Evolutionary conservation across 2,329 filamentous ascomycete species (phyloP).

Genomic region (Aureobasidium melanogenum): DNA sequence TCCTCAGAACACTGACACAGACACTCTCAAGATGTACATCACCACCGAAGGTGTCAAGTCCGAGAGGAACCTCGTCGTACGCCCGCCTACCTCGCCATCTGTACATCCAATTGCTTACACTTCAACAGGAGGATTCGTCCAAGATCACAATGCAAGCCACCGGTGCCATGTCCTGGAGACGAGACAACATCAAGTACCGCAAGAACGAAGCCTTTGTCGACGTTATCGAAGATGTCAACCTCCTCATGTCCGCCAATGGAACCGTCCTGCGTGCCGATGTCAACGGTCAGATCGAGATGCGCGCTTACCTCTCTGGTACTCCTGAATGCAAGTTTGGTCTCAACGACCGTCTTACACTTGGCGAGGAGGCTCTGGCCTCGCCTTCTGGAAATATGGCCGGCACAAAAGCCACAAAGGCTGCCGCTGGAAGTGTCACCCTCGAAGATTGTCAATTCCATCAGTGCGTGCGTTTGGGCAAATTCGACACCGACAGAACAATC

Average conservation of each 20-base stretch:
- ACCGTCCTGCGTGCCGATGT: slow-evolving; percentile 93
- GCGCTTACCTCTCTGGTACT: slow-evolving; percentile 90
- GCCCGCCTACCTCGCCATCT: slow-evolving; percentile 41
- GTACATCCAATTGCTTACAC: slow-evolving; percentile 4
- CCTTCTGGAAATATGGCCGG: slow-evolving; percentile 69
- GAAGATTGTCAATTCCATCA: slow-evolving; percentile 99
- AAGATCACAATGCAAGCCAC: slow-evolving; percentile 99
- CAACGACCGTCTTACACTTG: slow-evolving; percentile 89
- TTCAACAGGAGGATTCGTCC: slow-evolving; percentile 65
- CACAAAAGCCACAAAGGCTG: slow-evolving; percentile 87
- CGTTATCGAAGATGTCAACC: slow-evolving; percentile 97
- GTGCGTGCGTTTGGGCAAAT: slow-evolving; percentile 94
- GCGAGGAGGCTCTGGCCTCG: slow-evolving; percentile 50
- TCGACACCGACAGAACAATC: slow-evolving; percentile 93
- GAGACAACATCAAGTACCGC: slow-evolving; percentile 95
- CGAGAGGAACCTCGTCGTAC: slow-evolving; percentile 41
- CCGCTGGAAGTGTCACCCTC: slow-evolving; percentile 86
- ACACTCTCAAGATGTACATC: slow-evolving; percentile 99
- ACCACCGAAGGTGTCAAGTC: slow-evolving; percentile 98
- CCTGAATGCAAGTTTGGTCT: slow-evolving; percentile 98
- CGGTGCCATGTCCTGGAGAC: slow-evolving; percentile 90
- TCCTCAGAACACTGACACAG: slow-evolving; percentile 96
- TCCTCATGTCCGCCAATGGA: slow-evolving; percentile 96
- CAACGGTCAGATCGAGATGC: slow-evolving; percentile 96
- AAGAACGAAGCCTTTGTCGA: slow-evolving; percentile 99